phyloP scores from a whole-genome alignment of 108 stramenopile species.

The Skeletonema tropicum region DNA sequence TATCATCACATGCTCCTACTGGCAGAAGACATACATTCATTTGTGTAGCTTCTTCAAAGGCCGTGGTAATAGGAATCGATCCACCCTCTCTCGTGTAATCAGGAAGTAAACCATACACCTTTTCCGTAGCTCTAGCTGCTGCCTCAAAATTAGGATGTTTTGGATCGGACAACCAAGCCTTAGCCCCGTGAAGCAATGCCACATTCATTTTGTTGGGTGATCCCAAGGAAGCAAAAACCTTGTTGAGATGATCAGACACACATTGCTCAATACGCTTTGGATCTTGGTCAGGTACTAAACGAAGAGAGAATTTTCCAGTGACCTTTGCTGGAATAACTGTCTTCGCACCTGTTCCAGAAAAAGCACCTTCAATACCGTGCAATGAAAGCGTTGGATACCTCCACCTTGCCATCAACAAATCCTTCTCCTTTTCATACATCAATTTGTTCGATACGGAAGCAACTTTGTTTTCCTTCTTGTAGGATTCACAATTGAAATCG shows the following conservation, averaged over 20 bases:
- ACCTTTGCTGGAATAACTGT: constrained; percentile 84
- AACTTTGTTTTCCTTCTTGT: constrained; percentile 62
- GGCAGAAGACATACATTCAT: constrained; percentile 88
- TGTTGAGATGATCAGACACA: constrained; percentile 62
- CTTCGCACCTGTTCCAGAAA: constrained; percentile 79
- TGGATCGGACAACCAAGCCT: constrained; percentile 77
- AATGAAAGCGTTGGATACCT: constrained; percentile 83
- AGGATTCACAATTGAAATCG: constrained; percentile 74
- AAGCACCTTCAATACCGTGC: constrained; percentile 88
- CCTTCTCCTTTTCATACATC: constrained; percentile 64
- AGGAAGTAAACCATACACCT: constrained; percentile 64
- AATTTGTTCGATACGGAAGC: constrained; percentile 60
- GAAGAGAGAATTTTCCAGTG: constrained; percentile 82
- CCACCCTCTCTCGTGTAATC: constrained; percentile 88
- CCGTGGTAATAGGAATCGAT: constrained; percentile 79
- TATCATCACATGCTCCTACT: constrained; percentile 85
- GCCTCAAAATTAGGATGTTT: constrained; percentile 85
- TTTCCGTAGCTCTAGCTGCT: constrained; percentile 73
- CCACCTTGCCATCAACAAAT: constrained; percentile 81
- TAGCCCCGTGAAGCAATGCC: constrained; percentile 68
- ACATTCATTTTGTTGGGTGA: constrained; percentile 73
- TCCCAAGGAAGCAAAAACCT: constrained; percentile 57
- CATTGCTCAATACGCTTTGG: constrained; percentile 59
- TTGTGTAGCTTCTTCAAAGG: constrained; percentile 79
- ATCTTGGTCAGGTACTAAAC: constrained; percentile 84